phyloP scores from a whole-genome alignment of 202 grass and related monocot species.

The Setaria italica region DNA sequence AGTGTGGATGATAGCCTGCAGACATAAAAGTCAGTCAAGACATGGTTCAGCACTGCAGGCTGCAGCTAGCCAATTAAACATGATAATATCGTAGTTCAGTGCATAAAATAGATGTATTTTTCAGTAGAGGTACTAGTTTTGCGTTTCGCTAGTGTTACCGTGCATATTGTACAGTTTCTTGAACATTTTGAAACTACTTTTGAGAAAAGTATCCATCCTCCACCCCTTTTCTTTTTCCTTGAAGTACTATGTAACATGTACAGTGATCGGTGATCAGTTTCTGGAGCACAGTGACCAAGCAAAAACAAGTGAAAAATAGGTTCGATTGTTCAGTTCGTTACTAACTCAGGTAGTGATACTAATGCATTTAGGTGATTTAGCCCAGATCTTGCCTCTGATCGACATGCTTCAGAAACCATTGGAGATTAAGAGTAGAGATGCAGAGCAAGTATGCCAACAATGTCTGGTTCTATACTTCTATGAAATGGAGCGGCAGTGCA shows the following conservation, averaged over 20 bases:
- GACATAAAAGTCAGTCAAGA: slow-evolving; percentile 20
- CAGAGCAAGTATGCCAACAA: neutral
- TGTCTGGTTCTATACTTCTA: neutral
- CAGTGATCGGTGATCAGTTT: neutral
- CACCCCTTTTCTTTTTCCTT: neutral
- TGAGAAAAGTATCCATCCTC: neutral
- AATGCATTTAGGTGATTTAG: neutral
- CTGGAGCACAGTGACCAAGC: too few species aligned
- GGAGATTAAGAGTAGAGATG: neutral
- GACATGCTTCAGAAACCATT: neutral
- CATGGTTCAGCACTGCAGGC: neutral
- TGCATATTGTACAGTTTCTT: slow-evolving; percentile 5
- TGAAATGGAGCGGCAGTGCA: neutral
- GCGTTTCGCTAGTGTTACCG: neutral
- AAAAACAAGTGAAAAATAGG: neutral
- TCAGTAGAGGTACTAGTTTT: neutral
- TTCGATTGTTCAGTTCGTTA: neutral
- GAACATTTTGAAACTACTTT: neutral
- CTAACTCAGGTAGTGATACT: too few species aligned
- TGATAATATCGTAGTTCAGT: neutral
- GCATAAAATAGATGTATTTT: neutral
- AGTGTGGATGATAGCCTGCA: slow-evolving; percentile 16
- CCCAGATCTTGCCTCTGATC: neutral
- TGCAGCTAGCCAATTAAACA: too few species aligned
- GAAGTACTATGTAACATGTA: neutral